phyloP scores from a whole-genome alignment of 1,284 basidiomycete genomes.

The Marasmius sp. region DNA sequence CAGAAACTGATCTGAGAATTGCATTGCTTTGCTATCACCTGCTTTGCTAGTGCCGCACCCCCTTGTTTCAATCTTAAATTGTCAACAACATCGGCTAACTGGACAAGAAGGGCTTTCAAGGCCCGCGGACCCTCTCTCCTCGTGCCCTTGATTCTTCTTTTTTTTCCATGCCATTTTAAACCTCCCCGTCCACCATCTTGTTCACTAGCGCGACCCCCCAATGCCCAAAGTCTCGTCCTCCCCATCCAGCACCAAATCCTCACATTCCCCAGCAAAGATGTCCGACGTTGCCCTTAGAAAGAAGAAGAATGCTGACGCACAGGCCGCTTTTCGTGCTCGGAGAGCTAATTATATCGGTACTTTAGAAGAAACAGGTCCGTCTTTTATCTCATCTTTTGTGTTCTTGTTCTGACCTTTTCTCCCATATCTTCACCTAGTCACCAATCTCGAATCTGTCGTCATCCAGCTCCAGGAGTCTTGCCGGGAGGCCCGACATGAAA shows the following conservation, averaged over 20 bases:
- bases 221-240: slow-evolving; percentile 46
- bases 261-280: slow-evolving; percentile 1
- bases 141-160: slow-evolving; percentile 63
- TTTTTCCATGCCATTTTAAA: slow-evolving; percentile 60
- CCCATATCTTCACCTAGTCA: slow-evolving; percentile 48
- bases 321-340: slow-evolving; percentile 70
- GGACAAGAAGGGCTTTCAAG: slow-evolving; percentile 35
- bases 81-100: slow-evolving; percentile 47
- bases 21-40: slow-evolving; percentile 37
- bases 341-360: slow-evolving; percentile 79
- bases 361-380: slow-evolving; percentile 78
- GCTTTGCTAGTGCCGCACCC: slow-evolving; percentile 38
- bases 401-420: slow-evolving; percentile 20
- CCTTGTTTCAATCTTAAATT: slow-evolving; percentile 47
- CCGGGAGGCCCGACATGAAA: slow-evolving; percentile 61
- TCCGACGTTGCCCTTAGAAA: slow-evolving; percentile 72
- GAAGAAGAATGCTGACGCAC: slow-evolving; percentile 75
- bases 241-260: slow-evolving; percentile 10
- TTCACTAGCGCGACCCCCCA: slow-evolving; percentile 26
- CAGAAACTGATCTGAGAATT: too few relatives aligned
- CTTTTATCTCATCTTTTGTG: slow-evolving; percentile 1
- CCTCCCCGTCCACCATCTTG: slow-evolving; percentile 26
- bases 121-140: slow-evolving; percentile 57
- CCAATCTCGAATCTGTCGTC: slow-evolving; percentile 77
- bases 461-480: slow-evolving; percentile 79